Base-by-base conservation (phyloP, 177 flowering plant species). In the Vitis hybrid region DNA sequence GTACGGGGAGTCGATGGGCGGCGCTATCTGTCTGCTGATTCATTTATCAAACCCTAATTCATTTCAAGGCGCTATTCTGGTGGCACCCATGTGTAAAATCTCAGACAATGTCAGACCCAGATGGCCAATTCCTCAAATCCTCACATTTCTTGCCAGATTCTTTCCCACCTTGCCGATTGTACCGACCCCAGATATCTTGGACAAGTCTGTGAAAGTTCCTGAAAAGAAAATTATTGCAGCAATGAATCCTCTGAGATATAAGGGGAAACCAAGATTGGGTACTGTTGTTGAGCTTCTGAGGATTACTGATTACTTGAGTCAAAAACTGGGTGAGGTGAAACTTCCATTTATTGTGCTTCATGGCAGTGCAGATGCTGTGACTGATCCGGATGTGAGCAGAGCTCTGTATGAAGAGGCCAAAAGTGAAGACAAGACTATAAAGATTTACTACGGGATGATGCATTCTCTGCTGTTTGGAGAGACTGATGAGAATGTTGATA, bases 1-100 rank as follows among this genome's bases (percentile, higher is more conserved):
- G 15, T 86, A 56, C 62, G 97, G 97, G 2, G 97, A 94, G 61
- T 92, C 97, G 1, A 89, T 94, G 97, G 98, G 97, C 3, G 97
- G 95, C 10, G 97, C 97, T 2, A 86, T 93, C 18, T 90, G 92
- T 62, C 72, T 91, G 1, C 33, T 93, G 80, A 81, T 90, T 29
- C 89, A 86, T 66, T 79, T 91, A 31, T 75, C 70, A 52, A 74
- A 75, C n/a, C 83, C 80, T 0, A 48, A 69, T 2, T 68, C 78
- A 66, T 84, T 81, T 65, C 70, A 80, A 0, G 99, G 99, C 1
- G 93, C 93, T 1, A 62, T 93, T 49, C 75, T 93, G 64, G 83
- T 81, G 4, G 97, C 97, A 0, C 96, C 97, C 71, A 94, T 93
- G 98, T 91, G 98, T 62, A 83, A 69, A 67, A 90, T 94, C 50